Percentiles rank a stretch among this genome's conserved stretches.
These are phyloP conservation scores for Pleurotus citrinopileatus DNA, from an alignment of 768 basidiomycete genomes.

Conservation along the genomic window DNA sequence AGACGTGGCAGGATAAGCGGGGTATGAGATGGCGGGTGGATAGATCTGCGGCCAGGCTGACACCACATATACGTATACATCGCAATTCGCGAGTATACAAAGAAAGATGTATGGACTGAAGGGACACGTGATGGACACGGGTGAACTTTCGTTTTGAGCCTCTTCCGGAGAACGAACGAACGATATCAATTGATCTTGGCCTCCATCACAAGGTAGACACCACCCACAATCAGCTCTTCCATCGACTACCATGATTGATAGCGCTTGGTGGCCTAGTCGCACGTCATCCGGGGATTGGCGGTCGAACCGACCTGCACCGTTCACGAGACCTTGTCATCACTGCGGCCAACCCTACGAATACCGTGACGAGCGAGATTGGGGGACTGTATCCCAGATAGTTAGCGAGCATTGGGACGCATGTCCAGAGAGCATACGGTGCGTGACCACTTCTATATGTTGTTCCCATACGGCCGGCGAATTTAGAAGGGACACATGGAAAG, in stretches of 20 bases:
- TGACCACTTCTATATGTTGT: slow-evolving; percentile 4
- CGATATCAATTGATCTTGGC: slow-evolving; percentile 10
- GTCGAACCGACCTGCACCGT: slow-evolving; percentile 9
- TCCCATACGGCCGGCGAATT: slow-evolving; percentile 11
- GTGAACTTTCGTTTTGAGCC: slow-evolving; percentile 4
- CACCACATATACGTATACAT: slow-evolving; percentile 1
- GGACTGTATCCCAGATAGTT: slow-evolving; percentile 8
- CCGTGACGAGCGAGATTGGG: slow-evolving; percentile 10
- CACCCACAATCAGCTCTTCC: slow-evolving; percentile 9
- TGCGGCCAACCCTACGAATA: slow-evolving; percentile 11
- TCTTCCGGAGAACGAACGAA: slow-evolving; percentile 11
- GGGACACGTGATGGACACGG: slow-evolving; percentile 7
- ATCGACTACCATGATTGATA: slow-evolving; percentile 11
- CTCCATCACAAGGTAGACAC: slow-evolving; percentile 7
- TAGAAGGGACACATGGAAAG: slow-evolving; percentile 11
- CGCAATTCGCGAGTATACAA: slow-evolving; percentile 6
- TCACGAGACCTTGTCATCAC: slow-evolving; percentile 9
- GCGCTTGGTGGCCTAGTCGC: slow-evolving; percentile 11
- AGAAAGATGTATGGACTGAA: background rate
- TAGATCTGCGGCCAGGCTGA: background rate
- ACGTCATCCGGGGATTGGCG: slow-evolving; percentile 10
- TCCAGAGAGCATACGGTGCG: slow-evolving; percentile 14
- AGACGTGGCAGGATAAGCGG: slow-evolving; percentile 5
- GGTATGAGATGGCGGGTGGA: background rate
- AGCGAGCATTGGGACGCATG: slow-evolving; percentile 13